Evolutionary conservation across 768 basidiomycete genomes (phyloP).

Genomic region (Lentinula raphanica): DNA sequence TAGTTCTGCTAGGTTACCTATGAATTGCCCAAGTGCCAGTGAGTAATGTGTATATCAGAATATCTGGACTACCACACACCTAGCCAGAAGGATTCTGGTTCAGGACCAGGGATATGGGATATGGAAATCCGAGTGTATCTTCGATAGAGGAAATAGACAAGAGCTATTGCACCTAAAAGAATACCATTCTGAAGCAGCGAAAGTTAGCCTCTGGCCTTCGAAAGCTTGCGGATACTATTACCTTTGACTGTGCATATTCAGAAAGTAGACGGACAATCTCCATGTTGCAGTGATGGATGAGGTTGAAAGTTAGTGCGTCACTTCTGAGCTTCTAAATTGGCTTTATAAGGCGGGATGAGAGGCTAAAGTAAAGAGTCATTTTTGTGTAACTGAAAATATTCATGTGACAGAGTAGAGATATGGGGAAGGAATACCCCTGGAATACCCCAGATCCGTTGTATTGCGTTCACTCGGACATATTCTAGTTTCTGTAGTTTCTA

Average conservation of each 20-base stretch:
- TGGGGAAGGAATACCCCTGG: not conserved
- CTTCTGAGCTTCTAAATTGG: not conserved
- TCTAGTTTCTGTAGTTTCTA: too few species aligned
- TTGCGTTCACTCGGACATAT: not conserved
- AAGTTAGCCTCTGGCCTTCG: not conserved
- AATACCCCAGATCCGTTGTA: not conserved
- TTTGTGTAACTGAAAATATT: not conserved
- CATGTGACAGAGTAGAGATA: not conserved
- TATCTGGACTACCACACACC: slow-evolving; percentile 24
- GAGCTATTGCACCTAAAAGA: not conserved
- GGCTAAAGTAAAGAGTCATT: not conserved
- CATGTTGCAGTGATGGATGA: not conserved
- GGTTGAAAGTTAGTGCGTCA: not conserved
- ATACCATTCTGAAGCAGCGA: not conserved
- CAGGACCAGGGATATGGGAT: slow-evolving; percentile 42
- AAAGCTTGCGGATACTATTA: not conserved
- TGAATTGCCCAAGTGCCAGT: not conserved
- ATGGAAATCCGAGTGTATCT: slow-evolving; percentile 32
- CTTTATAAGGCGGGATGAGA: not conserved
- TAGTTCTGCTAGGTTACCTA: slow-evolving; percentile 46
- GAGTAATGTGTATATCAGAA: not conserved
- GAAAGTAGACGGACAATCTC: not conserved
- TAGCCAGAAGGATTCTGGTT: slow-evolving; percentile 42
- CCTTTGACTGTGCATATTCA: not conserved
- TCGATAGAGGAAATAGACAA: not conserved